Evolutionary conservation across 257 asterid genomes (phyloP).

Genomic region (Nemophila menziesii): DNA sequence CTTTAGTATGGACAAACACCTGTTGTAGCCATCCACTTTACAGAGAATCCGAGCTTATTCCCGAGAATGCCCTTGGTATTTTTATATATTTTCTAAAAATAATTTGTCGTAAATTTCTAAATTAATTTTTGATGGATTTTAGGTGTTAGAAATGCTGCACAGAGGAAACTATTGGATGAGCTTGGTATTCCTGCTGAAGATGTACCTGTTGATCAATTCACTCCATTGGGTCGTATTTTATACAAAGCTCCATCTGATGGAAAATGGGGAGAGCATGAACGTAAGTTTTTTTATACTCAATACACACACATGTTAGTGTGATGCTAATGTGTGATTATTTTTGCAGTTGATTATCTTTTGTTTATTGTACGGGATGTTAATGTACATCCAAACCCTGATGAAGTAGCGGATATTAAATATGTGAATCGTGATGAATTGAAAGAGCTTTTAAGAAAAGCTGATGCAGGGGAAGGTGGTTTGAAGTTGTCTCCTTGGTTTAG

Average conservation of each 20-base stretch:
- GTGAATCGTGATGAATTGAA: slow-evolving; percentile 51
- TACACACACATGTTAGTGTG: not conserved
- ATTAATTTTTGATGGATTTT: slow-evolving; percentile 8
- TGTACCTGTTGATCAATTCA: slow-evolving; percentile 74
- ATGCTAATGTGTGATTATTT: not conserved
- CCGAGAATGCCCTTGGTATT: slow-evolving; percentile 69
- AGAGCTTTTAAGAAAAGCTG: slow-evolving; percentile 72
- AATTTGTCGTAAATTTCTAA: not conserved
- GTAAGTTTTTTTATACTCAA: slow-evolving; percentile 22
- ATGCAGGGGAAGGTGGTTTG: slow-evolving; percentile 70
- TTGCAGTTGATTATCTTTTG: slow-evolving; percentile 89
- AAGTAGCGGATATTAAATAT: slow-evolving; percentile 61
- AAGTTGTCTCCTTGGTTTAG: slow-evolving; percentile 93
- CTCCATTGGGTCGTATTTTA: slow-evolving; percentile 76
- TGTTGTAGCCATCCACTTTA: slow-evolving; percentile 98
- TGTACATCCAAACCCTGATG: slow-evolving; percentile 79
- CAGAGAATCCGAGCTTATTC: slow-evolving; percentile 82
- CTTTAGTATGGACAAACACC: slow-evolving; percentile 94
- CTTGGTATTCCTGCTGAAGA: slow-evolving; percentile 81
- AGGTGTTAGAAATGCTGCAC: slow-evolving; percentile 97
- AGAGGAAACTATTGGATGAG: slow-evolving; percentile 87
- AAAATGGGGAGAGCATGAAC: slow-evolving; percentile 97
- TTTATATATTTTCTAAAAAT: slow-evolving; percentile 7
- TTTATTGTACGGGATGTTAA: slow-evolving; percentile 72
- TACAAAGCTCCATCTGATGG: slow-evolving; percentile 98